phyloP scores from a whole-genome alignment of 768 basidiomycete genomes.

The Holtermannia corniformis region DNA sequence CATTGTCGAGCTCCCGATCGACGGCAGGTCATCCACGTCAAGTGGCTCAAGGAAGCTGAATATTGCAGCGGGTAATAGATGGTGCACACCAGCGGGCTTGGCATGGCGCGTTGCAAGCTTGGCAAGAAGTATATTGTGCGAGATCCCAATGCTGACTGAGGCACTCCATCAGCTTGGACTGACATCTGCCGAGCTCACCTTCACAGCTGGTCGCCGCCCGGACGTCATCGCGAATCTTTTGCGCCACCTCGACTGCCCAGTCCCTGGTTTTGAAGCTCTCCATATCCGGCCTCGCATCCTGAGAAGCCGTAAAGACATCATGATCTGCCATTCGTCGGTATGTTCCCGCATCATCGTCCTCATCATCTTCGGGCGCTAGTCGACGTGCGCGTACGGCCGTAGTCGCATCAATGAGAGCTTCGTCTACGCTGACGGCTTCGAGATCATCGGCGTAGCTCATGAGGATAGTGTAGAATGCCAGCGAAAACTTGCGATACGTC shows the following conservation, averaged over 20 bases:
- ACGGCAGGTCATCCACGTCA: conserved; percentile 64
- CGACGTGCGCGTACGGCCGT: conserved; percentile 37
- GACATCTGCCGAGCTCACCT: conserved; percentile 48
- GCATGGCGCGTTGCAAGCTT: conserved; percentile 82
- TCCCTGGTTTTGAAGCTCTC: conserved; percentile 41
- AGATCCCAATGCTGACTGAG: conserved; percentile 81
- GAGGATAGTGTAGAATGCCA: conserved; percentile 85
- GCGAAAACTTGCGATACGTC: conserved; percentile 74
- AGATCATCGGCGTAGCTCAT: conserved; percentile 83
- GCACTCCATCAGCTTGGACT: conserved; percentile 1
- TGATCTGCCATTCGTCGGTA: too few species aligned
- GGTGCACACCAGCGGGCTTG: conserved; percentile 81
- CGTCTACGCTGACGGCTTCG: conserved; percentile 92
- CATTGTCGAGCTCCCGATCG: conserved; percentile 67
- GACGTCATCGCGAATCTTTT: conserved; percentile 68
- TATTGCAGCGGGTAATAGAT: conserved; percentile 49
- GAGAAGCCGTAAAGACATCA: conserved; percentile 17
- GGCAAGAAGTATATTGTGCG: conserved; percentile 84
- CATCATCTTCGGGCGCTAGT: conserved; percentile 17
- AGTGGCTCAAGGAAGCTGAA: conserved; percentile 29
- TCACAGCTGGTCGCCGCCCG: conserved; percentile 72
- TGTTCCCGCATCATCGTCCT: conserved; percentile 18
- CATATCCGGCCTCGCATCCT: background rate
- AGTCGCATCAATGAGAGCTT: conserved; percentile 85
- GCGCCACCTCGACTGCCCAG: conserved; percentile 66